These are phyloP conservation scores for Schizophyllum commune DNA, from an alignment of 1,284 basidiomycete genomes.

Conservation along the genomic window DNA sequence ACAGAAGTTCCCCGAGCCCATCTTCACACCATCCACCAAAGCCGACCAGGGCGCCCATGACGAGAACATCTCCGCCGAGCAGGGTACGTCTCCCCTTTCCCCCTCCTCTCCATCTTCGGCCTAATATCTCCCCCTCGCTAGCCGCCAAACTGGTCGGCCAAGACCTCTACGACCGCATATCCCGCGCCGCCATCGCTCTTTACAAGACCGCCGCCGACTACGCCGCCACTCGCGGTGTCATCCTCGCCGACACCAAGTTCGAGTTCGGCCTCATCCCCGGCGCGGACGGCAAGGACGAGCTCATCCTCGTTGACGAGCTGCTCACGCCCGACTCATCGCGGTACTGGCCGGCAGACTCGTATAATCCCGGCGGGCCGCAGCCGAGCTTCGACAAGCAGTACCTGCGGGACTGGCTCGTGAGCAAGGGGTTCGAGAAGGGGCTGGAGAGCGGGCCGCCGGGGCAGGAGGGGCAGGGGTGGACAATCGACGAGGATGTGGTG, in stretches of 20 bases:
- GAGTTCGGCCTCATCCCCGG: conserved; percentile 70
- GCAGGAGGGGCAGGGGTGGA: conserved; percentile 62
- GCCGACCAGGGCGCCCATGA: conserved; percentile 93
- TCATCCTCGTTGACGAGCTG: conserved; percentile 93
- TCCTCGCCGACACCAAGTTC: conserved; percentile 94
- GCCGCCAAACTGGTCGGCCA: conserved; percentile 62
- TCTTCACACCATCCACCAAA: conserved; percentile 97
- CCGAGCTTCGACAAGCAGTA: conserved; percentile 98
- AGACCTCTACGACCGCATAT: conserved; percentile 58
- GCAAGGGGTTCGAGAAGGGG: conserved; percentile 70
- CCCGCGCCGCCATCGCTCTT: conserved; percentile 53
- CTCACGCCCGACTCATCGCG: conserved; percentile 96
- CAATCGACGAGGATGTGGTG: conserved; percentile 72
- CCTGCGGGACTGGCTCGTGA: conserved; percentile 82
- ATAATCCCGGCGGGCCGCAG: conserved; percentile 72
- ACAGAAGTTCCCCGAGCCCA: conserved; percentile 71
- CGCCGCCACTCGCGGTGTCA: conserved; percentile 77
- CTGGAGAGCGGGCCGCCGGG: conserved; percentile 69
- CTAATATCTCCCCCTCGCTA: conserved; percentile 20
- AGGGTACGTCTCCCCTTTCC: conserved; percentile 49
- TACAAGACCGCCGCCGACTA: conserved; percentile 77
- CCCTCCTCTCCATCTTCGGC: background rate
- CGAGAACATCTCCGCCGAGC: conserved; percentile 94
- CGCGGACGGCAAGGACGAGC: conserved; percentile 31
- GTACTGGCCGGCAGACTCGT: conserved; percentile 85